These are phyloP conservation scores for Curvularia lunata DNA, from an alignment of 2,329 filamentous ascomycete species.

Conservation along the genomic window DNA sequence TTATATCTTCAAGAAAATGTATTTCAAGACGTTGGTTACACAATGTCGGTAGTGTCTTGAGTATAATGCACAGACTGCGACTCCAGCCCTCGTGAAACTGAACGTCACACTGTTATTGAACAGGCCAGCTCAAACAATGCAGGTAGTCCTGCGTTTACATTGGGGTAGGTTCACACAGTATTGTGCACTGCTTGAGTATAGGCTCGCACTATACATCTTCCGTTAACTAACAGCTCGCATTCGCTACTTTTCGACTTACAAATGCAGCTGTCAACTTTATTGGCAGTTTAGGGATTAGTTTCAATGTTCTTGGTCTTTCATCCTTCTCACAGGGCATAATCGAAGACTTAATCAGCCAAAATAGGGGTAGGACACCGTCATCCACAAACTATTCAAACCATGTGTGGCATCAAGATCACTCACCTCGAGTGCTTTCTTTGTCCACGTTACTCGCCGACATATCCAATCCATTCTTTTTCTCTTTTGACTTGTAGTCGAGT, in stretches of 20 bases:
- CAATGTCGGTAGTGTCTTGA: not conserved
- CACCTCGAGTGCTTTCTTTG: no score
- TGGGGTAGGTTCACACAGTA: not conserved
- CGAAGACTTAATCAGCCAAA: no score
- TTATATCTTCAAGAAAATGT: not conserved
- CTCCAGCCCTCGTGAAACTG: not conserved
- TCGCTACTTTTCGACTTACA: not conserved
- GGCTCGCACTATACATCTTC: not conserved
- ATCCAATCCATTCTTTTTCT: no score
- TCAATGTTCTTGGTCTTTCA: no score
- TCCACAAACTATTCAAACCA: no score
- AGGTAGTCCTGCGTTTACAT: not conserved
- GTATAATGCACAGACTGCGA: not conserved
- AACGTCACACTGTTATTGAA: not conserved
- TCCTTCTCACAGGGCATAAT: no score
- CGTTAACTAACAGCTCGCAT: not conserved
- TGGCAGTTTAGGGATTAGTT: not conserved
- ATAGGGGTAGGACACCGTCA: no score
- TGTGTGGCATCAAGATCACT: no score
- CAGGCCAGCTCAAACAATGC: not conserved
- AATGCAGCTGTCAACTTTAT: not conserved
- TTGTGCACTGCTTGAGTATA: not conserved
- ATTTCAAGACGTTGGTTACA: not conserved
- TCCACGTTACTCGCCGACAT: no score
- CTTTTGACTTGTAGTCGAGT: no score